These are phyloP conservation scores for Lichenothelia convexa DNA, from an alignment of 495 filamentous ascomycete species.

Conservation along the genomic window DNA sequence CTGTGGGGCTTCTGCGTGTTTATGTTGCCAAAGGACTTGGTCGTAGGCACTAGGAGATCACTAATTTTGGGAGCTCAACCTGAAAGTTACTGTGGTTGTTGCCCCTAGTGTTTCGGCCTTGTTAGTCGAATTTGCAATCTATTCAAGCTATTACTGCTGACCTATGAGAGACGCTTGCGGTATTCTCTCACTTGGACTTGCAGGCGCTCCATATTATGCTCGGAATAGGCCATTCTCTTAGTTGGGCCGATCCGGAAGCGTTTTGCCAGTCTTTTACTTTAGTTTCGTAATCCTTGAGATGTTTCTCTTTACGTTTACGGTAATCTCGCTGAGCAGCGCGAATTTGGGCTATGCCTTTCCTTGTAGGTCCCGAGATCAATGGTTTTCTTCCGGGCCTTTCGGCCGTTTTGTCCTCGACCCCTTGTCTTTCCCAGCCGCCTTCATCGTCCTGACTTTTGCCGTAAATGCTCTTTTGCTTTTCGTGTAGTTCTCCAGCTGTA, in stretches of 20 bases:
- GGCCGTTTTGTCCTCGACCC: conserved; percentile 54
- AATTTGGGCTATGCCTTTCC: conserved; percentile 11
- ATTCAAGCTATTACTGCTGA: conserved; percentile 27
- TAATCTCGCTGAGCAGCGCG: conserved; percentile 27
- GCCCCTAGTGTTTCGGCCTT: too few relatives aligned
- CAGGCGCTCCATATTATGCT: conserved; percentile 70
- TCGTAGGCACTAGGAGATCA: conserved; percentile 52
- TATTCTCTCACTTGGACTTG: conserved; percentile 77
- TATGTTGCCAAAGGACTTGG: conserved; percentile 37
- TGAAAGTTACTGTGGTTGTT: conserved; percentile 56
- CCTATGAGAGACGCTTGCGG: conserved; percentile 61
- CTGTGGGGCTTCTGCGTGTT: background rate
- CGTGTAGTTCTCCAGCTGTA: conserved; percentile 44
- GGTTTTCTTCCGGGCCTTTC: conserved; percentile 97
- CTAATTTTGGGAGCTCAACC: conserved; percentile 92
- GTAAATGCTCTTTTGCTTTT: conserved; percentile 65
- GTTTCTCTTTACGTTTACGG: conserved; percentile 31
- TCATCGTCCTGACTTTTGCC: conserved; percentile 43
- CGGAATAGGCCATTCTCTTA: conserved; percentile 78
- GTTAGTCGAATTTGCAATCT: too few relatives aligned
- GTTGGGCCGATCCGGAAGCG: conserved; percentile 58
- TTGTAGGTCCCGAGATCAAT: conserved; percentile 71
- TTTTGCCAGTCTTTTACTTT: conserved; percentile 86
- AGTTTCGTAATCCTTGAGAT: conserved; percentile 33
- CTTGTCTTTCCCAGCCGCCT: conserved; percentile 56